Conservation (phyloP, 768 basidiomycete species). For the Leccinum arenicola region DNA sequence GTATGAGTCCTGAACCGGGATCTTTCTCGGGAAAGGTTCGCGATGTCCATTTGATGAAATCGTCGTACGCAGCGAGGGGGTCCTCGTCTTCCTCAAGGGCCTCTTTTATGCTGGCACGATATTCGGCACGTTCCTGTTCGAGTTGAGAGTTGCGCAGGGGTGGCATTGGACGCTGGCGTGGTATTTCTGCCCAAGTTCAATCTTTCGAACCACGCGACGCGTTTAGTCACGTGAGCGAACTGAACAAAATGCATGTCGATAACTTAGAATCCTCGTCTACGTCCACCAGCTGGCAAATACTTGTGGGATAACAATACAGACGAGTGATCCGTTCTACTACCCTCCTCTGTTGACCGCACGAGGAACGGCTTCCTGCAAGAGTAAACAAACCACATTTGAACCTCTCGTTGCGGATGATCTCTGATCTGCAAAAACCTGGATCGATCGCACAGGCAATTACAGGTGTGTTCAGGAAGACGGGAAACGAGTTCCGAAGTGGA, state of each 20-base stretch:
- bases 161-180: conserved; percentile 20
- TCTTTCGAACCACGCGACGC: conserved; percentile 29
- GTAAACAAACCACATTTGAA: no score
- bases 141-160: conserved; percentile 25
- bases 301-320: background rate
- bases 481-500: conserved; percentile 18
- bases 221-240: conserved; percentile 25
- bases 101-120: conserved; percentile 41
- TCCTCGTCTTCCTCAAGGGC: conserved; percentile 77
- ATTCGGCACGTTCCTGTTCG: conserved; percentile 31
- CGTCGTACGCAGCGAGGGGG: conserved; percentile 79
- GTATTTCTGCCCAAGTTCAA: conserved; percentile 3
- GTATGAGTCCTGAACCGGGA: conserved; percentile 68
- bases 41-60: conserved; percentile 88
- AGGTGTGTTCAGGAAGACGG: conserved; percentile 23
- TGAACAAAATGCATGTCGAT: background rate
- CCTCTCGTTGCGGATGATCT: no score
- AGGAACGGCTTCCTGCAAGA: no score
- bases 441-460: conserved; percentile 15
- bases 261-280: no score
- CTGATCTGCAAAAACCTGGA: conserved; percentile 16
- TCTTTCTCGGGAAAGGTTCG: conserved; percentile 74
- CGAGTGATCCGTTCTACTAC: conserved; percentile 22
- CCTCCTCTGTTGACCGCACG: conserved; percentile 9
- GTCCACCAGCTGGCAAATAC: background rate